These are phyloP conservation scores for Oropetium thomaeum DNA, from an alignment of 176 grass and related monocot genomes.

Conservation along the genomic window DNA sequence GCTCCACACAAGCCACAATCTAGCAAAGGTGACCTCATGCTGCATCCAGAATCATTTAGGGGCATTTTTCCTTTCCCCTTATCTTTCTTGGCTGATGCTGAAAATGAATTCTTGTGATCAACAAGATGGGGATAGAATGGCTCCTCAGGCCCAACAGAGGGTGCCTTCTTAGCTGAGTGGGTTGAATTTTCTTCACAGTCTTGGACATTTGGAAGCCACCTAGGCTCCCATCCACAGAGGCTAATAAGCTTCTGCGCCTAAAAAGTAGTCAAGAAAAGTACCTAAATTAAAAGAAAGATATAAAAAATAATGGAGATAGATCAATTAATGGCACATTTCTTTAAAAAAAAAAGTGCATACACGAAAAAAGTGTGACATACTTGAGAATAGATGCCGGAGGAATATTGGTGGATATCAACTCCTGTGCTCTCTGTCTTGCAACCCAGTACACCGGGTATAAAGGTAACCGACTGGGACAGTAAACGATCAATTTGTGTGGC, in stretches of 20 bases:
- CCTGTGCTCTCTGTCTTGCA: constrained; percentile 69
- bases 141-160: constrained; percentile 46
- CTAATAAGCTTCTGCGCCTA: constrained; percentile 96
- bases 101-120: constrained; percentile 54
- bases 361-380: constrained; percentile 43
- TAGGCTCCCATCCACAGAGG: constrained; percentile 97
- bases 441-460: constrained; percentile 66
- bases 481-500: constrained; percentile 61
- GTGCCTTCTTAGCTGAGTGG: constrained; percentile 68
- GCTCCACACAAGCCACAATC: constrained; percentile 92
- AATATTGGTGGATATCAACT: constrained; percentile 53
- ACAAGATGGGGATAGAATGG: constrained; percentile 40
- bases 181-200: constrained; percentile 97
- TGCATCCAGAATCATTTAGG: constrained; percentile 68
- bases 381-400: constrained; percentile 59
- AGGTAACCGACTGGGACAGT: constrained; percentile 62
- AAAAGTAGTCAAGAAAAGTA: constrained; percentile 28
- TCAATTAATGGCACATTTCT: constrained; percentile 2
- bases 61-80: constrained; percentile 69
- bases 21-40: constrained; percentile 82
- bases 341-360: not conserved
- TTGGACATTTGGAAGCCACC: constrained; percentile 97
- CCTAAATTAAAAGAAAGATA: constrained; percentile 26
- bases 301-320: too few relatives aligned
- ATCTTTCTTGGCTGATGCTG: constrained; percentile 68